A percentile compares a stretch with the other conserved stretches of the same genome.
Conservation (phyloP, 1,139 yeast species). For the Yarrowia galli region DNA sequence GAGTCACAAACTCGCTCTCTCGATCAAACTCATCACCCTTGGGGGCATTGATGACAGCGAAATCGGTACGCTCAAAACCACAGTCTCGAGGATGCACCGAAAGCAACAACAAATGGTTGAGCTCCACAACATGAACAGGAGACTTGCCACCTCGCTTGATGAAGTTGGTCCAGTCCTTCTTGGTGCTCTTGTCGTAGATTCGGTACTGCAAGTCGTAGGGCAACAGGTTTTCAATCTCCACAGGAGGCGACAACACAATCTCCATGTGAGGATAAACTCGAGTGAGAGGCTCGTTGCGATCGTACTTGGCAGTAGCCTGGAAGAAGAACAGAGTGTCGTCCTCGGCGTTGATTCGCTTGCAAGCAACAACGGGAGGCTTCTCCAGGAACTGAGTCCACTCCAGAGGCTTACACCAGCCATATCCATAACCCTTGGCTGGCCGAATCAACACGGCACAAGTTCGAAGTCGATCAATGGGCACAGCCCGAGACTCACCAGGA, state of each 20-base stretch:
- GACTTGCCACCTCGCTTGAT: constrained; percentile 70
- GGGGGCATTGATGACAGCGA: constrained; percentile 74
- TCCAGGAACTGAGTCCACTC: constrained; percentile 69
- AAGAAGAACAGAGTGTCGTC: constrained; percentile 62
- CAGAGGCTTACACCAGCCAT: constrained; percentile 72
- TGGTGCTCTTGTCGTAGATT: constrained; percentile 78
- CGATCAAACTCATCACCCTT: constrained; percentile 60
- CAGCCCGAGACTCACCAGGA: constrained; percentile 64
- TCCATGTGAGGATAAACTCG: constrained; percentile 85
- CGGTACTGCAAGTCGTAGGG: constrained; percentile 83
- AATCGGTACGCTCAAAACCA: constrained; percentile 74
- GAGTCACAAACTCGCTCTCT: constrained; percentile 56
- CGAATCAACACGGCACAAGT: constrained; percentile 63
- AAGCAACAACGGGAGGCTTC: constrained; percentile 62
- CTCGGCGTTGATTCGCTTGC: constrained; percentile 56
- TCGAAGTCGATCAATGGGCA: constrained; percentile 78
- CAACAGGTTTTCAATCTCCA: constrained; percentile 81
- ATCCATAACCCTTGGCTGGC: constrained; percentile 64
- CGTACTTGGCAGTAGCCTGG: constrained; percentile 74
- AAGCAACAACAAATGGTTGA: constrained; percentile 71
- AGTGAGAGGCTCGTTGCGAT: constrained; percentile 70
- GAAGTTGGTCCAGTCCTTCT: constrained; percentile 70
- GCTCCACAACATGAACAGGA: constrained; percentile 81
- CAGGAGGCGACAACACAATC: constrained; percentile 80
- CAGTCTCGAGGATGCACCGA: constrained; percentile 73